Percentiles rank a stretch among this genome's conserved stretches.
phyloP scores from a whole-genome alignment of 2,329 filamentous ascomycete species.

The Botryosphaeria dothidea region DNA sequence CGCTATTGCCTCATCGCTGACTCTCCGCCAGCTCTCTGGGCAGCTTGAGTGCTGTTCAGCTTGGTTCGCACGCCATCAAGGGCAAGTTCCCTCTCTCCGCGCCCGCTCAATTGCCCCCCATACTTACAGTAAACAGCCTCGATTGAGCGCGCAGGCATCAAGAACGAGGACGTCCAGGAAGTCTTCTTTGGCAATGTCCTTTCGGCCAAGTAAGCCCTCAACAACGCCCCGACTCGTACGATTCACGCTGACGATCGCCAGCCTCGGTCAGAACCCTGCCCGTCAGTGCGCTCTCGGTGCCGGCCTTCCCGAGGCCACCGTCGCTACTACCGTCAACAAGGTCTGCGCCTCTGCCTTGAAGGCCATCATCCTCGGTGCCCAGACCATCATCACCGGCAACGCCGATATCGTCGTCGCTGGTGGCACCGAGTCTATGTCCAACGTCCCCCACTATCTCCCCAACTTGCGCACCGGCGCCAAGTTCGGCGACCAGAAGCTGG shows the following conservation, averaged over 20 bases:
- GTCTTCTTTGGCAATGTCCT: slow-evolving; percentile 98
- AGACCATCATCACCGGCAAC: slow-evolving; percentile 96
- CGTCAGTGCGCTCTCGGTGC: slow-evolving; percentile 90
- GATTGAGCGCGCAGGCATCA: slow-evolving; percentile 83
- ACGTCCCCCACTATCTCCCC: slow-evolving; percentile 92
- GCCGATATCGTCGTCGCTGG: slow-evolving; percentile 91
- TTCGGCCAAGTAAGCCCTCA: slow-evolving; percentile 76
- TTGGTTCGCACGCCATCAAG: slow-evolving; percentile 92
- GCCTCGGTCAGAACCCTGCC: slow-evolving; percentile 93
- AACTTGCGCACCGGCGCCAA: slow-evolving; percentile 84
- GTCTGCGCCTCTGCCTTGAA: slow-evolving; percentile 96
- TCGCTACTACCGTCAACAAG: slow-evolving; percentile 97
- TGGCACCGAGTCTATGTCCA: slow-evolving; percentile 98
- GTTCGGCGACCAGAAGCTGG: slow-evolving; percentile 85
- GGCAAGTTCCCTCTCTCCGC: slow-evolving; percentile 52
- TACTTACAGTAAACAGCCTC: slow-evolving; percentile 54
- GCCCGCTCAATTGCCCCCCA: slow-evolving; percentile 24
- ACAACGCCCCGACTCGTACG: neutral
- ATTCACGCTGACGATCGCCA: slow-evolving; percentile 40
- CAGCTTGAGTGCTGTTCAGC: slow-evolving; percentile 79
- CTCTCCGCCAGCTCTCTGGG: slow-evolving; percentile 72
- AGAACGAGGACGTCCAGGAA: slow-evolving; percentile 87
- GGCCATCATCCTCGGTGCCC: slow-evolving; percentile 89
- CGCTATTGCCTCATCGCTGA: neutral
- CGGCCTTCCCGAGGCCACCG: slow-evolving; percentile 75